Evolutionary conservation across 208 protist genomes (phyloP), one percentile per base, ranked within the genome.

Genomic region (Tritrichomonas musculus): DNA sequence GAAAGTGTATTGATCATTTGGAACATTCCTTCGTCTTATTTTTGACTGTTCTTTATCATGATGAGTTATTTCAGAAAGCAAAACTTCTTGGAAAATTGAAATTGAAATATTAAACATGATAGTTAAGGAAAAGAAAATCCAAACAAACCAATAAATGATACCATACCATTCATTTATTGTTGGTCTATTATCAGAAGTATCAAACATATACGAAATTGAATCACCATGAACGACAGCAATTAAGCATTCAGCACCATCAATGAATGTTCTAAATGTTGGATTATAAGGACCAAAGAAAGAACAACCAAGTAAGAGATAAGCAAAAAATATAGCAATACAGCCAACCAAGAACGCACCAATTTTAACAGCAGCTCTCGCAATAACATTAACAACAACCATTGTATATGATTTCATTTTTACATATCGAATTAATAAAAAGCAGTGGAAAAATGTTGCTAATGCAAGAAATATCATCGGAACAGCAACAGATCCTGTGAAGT

Each of bases 71-170:
- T 88, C 47, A 39, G 14, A 57, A 33, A 20, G n/a, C 5, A 88
- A 47, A 55, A 47, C 44, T 20, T 88, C 77, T 88, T 88, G 47
- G 47, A 88, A 88, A 17, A 88, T 88, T 9, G 77, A 88, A 57
- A 88, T 88, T 57, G 77, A 47, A 57, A 88, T 88, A 50, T 88
- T 88, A 30, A 53, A 88, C 77, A 88, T 88, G 57, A 88, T 88
- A 47, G 77, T 88, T 39, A 88, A 57, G 20, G 77, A 88, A 27
- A 60, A 88, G 47, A 88, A 88, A 9, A 57, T 36, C 77, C 77
- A 88, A 39, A 88, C 17, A 20, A 41, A 39, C 77, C 44, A 53
- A 39, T 57, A 88, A 8, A 88, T n/a, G 47, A 88, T 33, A 57
- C 11, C 41, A 3, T 44, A 17, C 77, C 77, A 88, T 27, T 49